These are phyloP conservation scores for Cladophialophora bantiana DNA, from an alignment of 2,329 filamentous ascomycete species.

Conservation along the genomic window DNA sequence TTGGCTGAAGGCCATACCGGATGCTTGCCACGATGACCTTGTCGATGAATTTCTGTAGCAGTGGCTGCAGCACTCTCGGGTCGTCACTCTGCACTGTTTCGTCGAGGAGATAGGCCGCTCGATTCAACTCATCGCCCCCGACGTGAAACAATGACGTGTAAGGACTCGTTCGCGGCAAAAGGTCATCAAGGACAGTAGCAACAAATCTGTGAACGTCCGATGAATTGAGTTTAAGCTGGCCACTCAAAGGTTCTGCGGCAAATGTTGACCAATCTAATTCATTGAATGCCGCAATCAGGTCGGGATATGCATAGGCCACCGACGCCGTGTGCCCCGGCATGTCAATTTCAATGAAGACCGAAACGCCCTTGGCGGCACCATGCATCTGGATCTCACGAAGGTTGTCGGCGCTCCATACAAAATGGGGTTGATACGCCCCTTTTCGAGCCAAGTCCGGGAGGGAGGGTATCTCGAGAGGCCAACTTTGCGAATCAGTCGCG, in stretches of 20 bases:
- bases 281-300: constrained; percentile 72
- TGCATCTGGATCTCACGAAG: constrained; percentile 73
- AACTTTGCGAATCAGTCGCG: constrained; percentile 63
- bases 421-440: constrained; percentile 73
- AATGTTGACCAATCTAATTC: constrained; percentile 61
- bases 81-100: constrained; percentile 73
- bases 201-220: constrained; percentile 74
- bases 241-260: constrained; percentile 62
- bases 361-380: constrained; percentile 71
- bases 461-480: constrained; percentile 78
- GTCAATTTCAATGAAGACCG: constrained; percentile 78
- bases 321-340: constrained; percentile 80
- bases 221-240: constrained; percentile 78
- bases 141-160: constrained; percentile 82
- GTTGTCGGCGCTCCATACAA: constrained; percentile 72
- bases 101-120: constrained; percentile 76
- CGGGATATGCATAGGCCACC: constrained; percentile 71
- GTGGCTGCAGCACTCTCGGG: constrained; percentile 69
- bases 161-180: constrained; percentile 73
- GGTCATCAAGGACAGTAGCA: constrained; percentile 73
- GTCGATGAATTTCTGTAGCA: constrained; percentile 80
- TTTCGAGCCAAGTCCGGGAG: constrained; percentile 74
- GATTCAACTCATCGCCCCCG: constrained; percentile 86
- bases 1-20: constrained; percentile 69
- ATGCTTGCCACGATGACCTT: constrained; percentile 71